Evolutionary conservation across 371 early-diverging fungal genomes (phyloP), one percentile per base, ranked within the genome.

Genomic region (Smittium culicis): DNA sequence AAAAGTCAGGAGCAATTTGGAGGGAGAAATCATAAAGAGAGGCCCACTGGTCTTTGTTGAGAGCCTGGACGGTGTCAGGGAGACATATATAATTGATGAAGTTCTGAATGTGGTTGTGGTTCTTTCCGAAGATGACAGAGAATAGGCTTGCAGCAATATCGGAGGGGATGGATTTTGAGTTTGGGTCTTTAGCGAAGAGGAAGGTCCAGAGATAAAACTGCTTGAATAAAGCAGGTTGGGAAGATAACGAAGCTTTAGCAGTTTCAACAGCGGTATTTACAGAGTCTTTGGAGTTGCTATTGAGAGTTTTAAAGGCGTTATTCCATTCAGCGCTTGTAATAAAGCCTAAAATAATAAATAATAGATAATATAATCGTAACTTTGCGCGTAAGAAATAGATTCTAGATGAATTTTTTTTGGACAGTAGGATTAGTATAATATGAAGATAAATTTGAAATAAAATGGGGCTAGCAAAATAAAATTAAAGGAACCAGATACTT

Each of bases 31-130:
- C 75, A 63, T 71, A 66, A 66, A 75, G 64, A 64, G 69, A 67
- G 64, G 69, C 67, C 75, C 75, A 75, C 54, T 75, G 75, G 67
- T 75, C 75, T 54, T 70, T 74, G 60, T 65, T 74, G 60, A 75
- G 57, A 17, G 65, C 45, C 72, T 74, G 57, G 65, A 72, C 30
- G 28, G 29, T 61, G 27, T 67, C 30, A 16, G 5, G 5, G 5
- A 11, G 45, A 20, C 20, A 11, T 11, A 45, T 5, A 45, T 45
- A 45, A 20, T 45, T 20, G 5, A 45, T 45, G 20, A 45, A 45
- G 5, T 45, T 5, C 11, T 5, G 45, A 45, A 45, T 45, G 20
- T 45, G 45, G 5, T 5, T 45, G 20, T 45, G 20, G 45, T 5
- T 45, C 20, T 5, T 5, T n/a, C n/a, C n/a, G 20, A 45, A 45